Evolutionary conservation across 2,329 filamentous ascomycete genomes (phyloP).

Genomic region (Talaromyces funiculosus): DNA sequence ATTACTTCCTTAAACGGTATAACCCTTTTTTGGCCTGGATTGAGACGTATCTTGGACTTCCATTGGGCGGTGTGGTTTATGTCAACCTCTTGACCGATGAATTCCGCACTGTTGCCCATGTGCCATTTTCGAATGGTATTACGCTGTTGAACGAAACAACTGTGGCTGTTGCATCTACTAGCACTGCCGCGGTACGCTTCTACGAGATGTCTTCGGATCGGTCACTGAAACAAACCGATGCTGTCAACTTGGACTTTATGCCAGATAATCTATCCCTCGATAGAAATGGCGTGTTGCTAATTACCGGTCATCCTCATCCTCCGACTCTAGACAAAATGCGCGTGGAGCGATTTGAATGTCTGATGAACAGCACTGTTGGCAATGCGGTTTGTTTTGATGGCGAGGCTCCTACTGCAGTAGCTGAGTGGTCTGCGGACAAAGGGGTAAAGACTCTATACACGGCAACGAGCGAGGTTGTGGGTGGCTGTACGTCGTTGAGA

Average conservation of each 20-base stretch:
- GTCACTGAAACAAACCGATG: neutral
- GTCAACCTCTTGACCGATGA: conserved; percentile 12
- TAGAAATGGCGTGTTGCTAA: conserved; percentile 13
- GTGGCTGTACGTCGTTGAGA: conserved; percentile 14
- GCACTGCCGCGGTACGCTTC: neutral
- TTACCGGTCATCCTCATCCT: conserved; percentile 16
- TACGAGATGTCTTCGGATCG: conserved; percentile 4
- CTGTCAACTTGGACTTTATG: conserved; percentile 9
- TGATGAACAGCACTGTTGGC: neutral
- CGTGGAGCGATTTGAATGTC: conserved; percentile 3
- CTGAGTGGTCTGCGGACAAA: neutral
- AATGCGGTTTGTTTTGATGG: neutral
- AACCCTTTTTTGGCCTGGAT: neutral
- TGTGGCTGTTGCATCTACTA: conserved; percentile 13
- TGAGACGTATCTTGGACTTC: conserved; percentile 15
- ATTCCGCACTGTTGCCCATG: conserved; percentile 13
- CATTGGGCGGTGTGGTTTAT: conserved; percentile 11
- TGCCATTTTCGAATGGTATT: conserved; percentile 16
- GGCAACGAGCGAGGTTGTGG: conserved; percentile 1
- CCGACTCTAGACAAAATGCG: conserved; percentile 11
- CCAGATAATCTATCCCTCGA: conserved; percentile 17
- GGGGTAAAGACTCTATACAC: neutral
- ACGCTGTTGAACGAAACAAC: conserved; percentile 14
- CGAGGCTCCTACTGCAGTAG: neutral
- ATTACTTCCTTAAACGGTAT: conserved; percentile 10